Base-by-base conservation (phyloP, 352 stramenopile genomes). In the Phytophthora pisi region DNA sequence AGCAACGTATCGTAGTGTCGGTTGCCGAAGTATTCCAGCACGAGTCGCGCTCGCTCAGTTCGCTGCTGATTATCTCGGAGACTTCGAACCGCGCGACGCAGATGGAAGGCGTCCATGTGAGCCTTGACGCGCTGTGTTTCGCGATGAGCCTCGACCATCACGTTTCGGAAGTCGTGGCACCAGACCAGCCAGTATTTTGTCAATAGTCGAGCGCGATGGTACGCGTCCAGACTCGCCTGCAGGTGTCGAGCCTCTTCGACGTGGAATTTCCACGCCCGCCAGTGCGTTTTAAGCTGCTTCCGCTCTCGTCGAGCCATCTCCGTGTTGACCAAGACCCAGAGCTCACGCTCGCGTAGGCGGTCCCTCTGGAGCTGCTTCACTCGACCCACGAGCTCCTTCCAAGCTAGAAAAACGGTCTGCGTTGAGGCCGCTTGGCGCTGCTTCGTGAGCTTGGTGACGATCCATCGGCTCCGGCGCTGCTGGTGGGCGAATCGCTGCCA, bases 161-260 rank as follows among this genome's bases (percentile, higher is more conserved):
- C 20, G 3, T 55, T 61, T 9, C 79, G 52, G 40, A 72, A 86
- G 49, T 90, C 84, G 40, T 86, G 79, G 4, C 58, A 55, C 84
- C 84, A 92, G 7, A 82, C 38, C 7, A 90, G 47, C 84, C 84
- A 92, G 51, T 70, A 80, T 52, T 86, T 90, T 0, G 82, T 91
- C 10, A 91, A 38, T n/a, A 89, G 6, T 0, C 79, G 70, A 4
- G 84, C 82, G 47, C 68, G 73, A 34, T 82, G 58, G 50, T 91
- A 92, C 13, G 70, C 54, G 4, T 72, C 64, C 0, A 87, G 47
- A 28, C 84, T 92, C 4, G 58, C n/a, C 2, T 74, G 56, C n/a
- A 92, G 50, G 30, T 88, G 65, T 1, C 58, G 72, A 56, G 79
- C 67, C 53, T 82, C 72, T 0, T 79, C 68, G 1, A 84, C 64